A percentile compares a stretch with the other conserved stretches of the same genome.
phyloP scores from a whole-genome alignment of 768 basidiomycete genomes.

The Russula virescens region DNA sequence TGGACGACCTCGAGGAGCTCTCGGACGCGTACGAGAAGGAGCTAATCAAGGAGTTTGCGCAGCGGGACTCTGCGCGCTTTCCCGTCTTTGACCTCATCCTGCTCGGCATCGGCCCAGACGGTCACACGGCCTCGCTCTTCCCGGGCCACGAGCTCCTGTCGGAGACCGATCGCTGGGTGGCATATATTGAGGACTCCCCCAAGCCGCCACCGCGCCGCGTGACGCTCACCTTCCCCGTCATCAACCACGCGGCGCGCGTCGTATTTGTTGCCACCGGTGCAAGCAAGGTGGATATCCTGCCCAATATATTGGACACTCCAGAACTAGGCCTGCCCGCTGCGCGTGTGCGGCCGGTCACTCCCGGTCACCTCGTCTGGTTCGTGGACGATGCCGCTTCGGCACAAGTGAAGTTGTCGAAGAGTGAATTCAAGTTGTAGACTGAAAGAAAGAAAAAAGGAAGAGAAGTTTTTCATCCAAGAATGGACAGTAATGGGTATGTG shows the following conservation, averaged over 20 bases:
- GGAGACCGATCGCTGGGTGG: slow-evolving; percentile 94
- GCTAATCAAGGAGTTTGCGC: slow-evolving; percentile 88
- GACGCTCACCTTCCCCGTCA: slow-evolving; percentile 87
- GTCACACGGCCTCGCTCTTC: slow-evolving; percentile 98
- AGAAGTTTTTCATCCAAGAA: background rate
- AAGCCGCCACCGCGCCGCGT: slow-evolving; percentile 89
- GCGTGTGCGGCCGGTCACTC: slow-evolving; percentile 66
- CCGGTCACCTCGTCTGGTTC: slow-evolving; percentile 93
- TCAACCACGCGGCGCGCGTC: slow-evolving; percentile 82
- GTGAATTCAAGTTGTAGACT: slow-evolving; percentile 50
- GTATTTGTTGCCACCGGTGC: slow-evolving; percentile 86
- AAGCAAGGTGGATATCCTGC: slow-evolving; percentile 72
- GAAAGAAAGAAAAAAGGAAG: background rate
- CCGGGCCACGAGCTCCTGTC: slow-evolving; percentile 79
- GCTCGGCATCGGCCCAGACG: slow-evolving; percentile 94
- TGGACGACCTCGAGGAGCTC: slow-evolving; percentile 75
- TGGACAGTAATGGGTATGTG: slow-evolving; percentile 6
- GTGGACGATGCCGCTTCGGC: slow-evolving; percentile 78
- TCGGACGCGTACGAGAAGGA: slow-evolving; percentile 73
- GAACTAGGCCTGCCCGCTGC: slow-evolving; percentile 78
- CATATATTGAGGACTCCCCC: slow-evolving; percentile 86
- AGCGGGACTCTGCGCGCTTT: slow-evolving; percentile 90
- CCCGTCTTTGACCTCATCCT: slow-evolving; percentile 97
- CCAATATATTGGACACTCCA: slow-evolving; percentile 70
- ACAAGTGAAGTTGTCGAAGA: slow-evolving; percentile 53